Evolutionary conservation across 176 grass and related monocot genomes (phyloP).

Genomic region (Zoysia japonica): DNA sequence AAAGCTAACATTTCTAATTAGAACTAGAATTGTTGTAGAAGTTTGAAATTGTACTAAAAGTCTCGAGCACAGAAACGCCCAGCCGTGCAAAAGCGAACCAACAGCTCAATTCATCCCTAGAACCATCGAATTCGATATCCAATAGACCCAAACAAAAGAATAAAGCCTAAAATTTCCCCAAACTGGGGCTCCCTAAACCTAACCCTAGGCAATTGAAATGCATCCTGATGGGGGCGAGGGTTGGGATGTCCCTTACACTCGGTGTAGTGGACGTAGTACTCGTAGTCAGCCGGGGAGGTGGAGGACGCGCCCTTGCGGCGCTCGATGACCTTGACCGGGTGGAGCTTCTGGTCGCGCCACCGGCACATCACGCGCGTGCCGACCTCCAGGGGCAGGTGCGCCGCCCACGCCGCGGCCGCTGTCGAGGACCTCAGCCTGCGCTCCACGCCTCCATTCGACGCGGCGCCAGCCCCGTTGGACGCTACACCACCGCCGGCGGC

Average conservation of each 20-base stretch:
- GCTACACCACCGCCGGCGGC: constrained; percentile 1
- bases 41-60: constrained; percentile 9
- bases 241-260: constrained; percentile 60
- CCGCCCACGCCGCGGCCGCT: constrained; percentile 13
- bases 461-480: constrained; percentile 57
- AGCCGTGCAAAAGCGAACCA: neutral
- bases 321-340: constrained; percentile 98
- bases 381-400: constrained; percentile 75
- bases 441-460: constrained; percentile 45
- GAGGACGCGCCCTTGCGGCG: constrained; percentile 58
- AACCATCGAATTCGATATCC: neutral
- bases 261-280: constrained; percentile 99
- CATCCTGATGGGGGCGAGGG: neutral
- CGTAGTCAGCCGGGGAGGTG: constrained; percentile 66
- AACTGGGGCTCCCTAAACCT: constrained; percentile 28
- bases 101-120: constrained; percentile 31
- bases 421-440: constrained; percentile 53
- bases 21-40: neutral
- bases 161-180: constrained; percentile 18
- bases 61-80: neutral
- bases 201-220: constrained; percentile 43
- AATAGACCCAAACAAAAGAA: neutral
- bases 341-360: constrained; percentile 94
- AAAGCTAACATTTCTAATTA: neutral
- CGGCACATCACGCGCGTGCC: constrained; percentile 96